phyloP scores from a whole-genome alignment of 2,329 filamentous ascomycete genomes.

The Alternaria consortialis region DNA sequence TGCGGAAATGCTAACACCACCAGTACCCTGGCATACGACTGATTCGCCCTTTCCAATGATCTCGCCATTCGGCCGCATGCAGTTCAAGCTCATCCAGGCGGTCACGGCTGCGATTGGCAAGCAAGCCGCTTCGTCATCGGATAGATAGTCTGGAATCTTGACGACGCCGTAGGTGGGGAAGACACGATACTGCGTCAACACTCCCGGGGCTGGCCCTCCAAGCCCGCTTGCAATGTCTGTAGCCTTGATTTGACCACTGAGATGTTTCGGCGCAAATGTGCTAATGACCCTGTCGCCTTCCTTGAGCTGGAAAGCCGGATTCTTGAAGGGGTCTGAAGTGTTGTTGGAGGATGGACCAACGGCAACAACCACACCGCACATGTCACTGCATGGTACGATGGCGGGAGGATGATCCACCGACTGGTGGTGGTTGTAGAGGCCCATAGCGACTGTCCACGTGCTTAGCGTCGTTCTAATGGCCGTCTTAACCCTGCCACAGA shows the following conservation, averaged over 20 bases:
- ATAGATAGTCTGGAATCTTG: conserved; percentile 64
- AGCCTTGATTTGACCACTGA: conserved; percentile 67
- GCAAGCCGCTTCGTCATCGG: conserved; percentile 67
- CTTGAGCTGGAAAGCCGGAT: conserved; percentile 43
- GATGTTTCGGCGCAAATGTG: conserved; percentile 67
- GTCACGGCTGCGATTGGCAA: conserved; percentile 70
- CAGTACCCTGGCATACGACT: conserved; percentile 56
- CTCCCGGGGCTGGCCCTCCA: conserved; percentile 67
- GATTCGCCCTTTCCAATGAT: conserved; percentile 54
- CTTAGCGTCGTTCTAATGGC: conserved; percentile 9
- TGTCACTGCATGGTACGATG: conserved; percentile 74
- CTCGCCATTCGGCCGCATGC: conserved; percentile 64
- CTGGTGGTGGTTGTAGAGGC: conserved; percentile 72
- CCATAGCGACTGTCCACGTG: conserved; percentile 65
- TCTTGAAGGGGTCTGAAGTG: conserved; percentile 57
- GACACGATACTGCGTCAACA: conserved; percentile 67
- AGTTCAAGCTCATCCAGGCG: conserved; percentile 72
- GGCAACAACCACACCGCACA: conserved; percentile 69
- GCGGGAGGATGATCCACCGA: conserved; percentile 54
- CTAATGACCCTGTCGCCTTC: conserved; percentile 71
- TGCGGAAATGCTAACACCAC: conserved; percentile 55
- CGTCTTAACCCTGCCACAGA: background rate
- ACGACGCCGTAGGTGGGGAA: conserved; percentile 67
- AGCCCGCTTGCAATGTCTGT: conserved; percentile 66
- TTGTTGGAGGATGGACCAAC: conserved; percentile 54